Evolutionary conservation across 139 green algal species (phyloP).

Genomic region (Spirogloea muscicola): DNA sequence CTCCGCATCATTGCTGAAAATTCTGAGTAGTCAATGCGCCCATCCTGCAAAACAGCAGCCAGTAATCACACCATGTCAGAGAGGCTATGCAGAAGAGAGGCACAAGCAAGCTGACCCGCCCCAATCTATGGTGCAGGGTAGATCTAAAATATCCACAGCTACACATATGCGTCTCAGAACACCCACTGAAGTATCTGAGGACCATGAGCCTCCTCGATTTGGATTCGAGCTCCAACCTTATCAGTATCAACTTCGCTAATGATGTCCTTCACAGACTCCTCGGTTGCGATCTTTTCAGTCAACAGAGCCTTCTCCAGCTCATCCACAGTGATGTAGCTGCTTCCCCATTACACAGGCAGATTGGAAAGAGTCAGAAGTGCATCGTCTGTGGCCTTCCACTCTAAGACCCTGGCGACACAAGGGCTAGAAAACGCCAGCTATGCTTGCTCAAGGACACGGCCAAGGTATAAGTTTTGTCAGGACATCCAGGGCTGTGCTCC

Average conservation of each 20-base stretch:
- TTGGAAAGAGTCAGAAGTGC: too few species aligned
- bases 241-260: slow-evolving; percentile 23
- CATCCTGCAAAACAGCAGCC: slow-evolving; percentile 34
- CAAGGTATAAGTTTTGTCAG: too few species aligned
- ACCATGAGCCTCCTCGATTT: too few species aligned
- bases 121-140: neutral
- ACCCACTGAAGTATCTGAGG: too few species aligned
- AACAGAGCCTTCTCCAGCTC: slow-evolving; percentile 38
- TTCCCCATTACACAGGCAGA: neutral
- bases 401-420: too few species aligned
- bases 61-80: neutral
- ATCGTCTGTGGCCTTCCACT: too few species aligned
- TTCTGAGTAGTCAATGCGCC: slow-evolving; percentile 41
- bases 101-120: neutral
- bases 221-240: too few species aligned
- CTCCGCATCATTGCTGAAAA: slow-evolving; percentile 42
- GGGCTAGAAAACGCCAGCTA: too few species aligned
- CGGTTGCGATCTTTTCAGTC: neutral
- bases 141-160: neutral
- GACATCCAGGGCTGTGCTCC: too few species aligned
- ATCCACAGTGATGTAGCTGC: slow-evolving; percentile 41
- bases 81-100: neutral
- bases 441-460: too few species aligned
- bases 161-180: neutral
- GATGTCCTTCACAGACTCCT: slow-evolving; percentile 25